Evolutionary conservation across 2,329 filamentous ascomycete genomes (phyloP).

Genomic region (Phyllosticta capitalensis): DNA sequence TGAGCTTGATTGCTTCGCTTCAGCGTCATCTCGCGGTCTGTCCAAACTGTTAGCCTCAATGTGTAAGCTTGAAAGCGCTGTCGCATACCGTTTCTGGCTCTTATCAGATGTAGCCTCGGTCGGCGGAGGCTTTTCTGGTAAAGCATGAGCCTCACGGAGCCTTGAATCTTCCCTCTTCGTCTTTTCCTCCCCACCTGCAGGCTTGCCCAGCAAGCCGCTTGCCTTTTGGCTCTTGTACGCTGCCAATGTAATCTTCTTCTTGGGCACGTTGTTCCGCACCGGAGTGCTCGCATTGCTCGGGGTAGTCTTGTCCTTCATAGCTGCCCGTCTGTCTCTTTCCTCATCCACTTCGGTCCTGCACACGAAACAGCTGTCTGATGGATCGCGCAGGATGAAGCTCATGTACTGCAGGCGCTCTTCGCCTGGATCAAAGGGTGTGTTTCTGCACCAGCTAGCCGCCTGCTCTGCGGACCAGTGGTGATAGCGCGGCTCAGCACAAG

Average conservation of each 20-base stretch:
- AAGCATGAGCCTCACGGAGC: not conserved
- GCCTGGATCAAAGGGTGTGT: slow-evolving; percentile 44
- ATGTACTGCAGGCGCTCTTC: slow-evolving; percentile 54
- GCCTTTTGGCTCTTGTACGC: slow-evolving; percentile 51
- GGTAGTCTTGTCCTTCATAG: slow-evolving; percentile 22
- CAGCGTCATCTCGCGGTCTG: slow-evolving; percentile 4
- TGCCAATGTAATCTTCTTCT: slow-evolving; percentile 53
- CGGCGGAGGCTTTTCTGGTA: slow-evolving; percentile 4
- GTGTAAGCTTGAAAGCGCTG: not conserved
- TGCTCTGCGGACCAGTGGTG: slow-evolving; percentile 33
- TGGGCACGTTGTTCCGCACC: slow-evolving; percentile 30
- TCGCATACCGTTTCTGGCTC: not conserved
- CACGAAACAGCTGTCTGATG: slow-evolving; percentile 39
- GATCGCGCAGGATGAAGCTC: slow-evolving; percentile 51
- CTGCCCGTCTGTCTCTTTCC: slow-evolving; percentile 38
- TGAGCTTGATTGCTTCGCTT: slow-evolving; percentile 7
- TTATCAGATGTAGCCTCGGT: not conserved
- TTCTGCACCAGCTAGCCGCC: slow-evolving; percentile 32
- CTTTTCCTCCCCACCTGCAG: not conserved
- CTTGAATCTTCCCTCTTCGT: slow-evolving; percentile 1
- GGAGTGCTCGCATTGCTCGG: slow-evolving; percentile 26
- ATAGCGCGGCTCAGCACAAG: slow-evolving; percentile 34
- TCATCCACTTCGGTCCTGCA: slow-evolving; percentile 46
- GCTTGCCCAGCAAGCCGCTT: slow-evolving; percentile 17
- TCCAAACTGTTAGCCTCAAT: not conserved